These are phyloP conservation scores for Chloranthus sessilifolius DNA, from an alignment of 164 flowering plant species.

Conservation along the genomic window DNA sequence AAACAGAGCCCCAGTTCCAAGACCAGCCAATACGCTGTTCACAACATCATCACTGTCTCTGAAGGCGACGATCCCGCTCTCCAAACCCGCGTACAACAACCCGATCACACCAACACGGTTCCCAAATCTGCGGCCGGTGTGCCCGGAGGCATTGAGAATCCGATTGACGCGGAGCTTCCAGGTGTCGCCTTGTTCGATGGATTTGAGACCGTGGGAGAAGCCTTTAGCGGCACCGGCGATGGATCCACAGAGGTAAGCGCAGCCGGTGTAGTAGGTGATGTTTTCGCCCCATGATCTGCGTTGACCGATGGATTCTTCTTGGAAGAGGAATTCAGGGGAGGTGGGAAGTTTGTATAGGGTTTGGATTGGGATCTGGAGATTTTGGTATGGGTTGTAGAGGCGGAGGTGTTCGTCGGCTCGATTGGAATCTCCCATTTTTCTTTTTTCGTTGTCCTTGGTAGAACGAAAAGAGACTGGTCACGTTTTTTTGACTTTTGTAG, in stretches of 20 bases:
- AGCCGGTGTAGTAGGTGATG: constrained; percentile 86
- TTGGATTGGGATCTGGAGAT: constrained; percentile 44
- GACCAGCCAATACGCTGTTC: constrained; percentile 59
- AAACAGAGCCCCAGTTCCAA: constrained; percentile 55
- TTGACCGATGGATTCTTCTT: constrained; percentile 58
- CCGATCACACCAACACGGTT: constrained; percentile 70
- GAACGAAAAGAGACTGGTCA: too few relatives aligned
- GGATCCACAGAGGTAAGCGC: constrained; percentile 62
- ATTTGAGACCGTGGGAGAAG: constrained; percentile 37
- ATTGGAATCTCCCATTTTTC: not conserved
- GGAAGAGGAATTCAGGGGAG: constrained; percentile 79
- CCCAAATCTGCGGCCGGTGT: constrained; percentile 56
- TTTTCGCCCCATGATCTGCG: constrained; percentile 94
- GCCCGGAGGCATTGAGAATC: constrained; percentile 69
- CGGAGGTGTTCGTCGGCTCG: constrained; percentile 19
- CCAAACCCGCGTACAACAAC: constrained; percentile 65
- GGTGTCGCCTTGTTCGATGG: constrained; percentile 63
- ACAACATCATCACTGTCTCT: constrained; percentile 51
- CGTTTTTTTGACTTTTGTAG: too few relatives aligned
- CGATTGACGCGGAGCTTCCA: constrained; percentile 66
- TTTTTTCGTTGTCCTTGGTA: too few relatives aligned
- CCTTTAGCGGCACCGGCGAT: constrained; percentile 59
- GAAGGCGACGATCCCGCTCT: constrained; percentile 44
- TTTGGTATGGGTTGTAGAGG: constrained; percentile 79
- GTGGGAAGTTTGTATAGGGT: constrained; percentile 74